These are phyloP conservation scores for Emergomyces africanus DNA, from an alignment of 2,329 filamentous ascomycete species.

Conservation along the genomic window DNA sequence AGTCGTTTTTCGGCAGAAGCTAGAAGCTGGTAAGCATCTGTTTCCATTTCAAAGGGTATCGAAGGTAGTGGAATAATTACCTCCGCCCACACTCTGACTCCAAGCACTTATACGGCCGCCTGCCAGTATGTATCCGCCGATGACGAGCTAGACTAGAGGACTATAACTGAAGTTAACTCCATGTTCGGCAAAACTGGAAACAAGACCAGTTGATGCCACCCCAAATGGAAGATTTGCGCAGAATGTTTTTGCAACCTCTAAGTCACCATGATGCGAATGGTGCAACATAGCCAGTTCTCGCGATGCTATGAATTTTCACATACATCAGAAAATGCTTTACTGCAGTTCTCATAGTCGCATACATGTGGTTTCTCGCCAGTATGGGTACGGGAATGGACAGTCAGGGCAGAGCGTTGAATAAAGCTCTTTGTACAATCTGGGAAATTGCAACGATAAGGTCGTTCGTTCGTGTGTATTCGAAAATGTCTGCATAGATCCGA, in stretches of 20 bases:
- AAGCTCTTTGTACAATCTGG: conserved; percentile 36
- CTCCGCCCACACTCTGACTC: conserved; percentile 13
- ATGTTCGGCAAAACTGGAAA: neutral
- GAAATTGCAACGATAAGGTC: conserved; percentile 34
- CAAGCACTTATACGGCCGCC: conserved; percentile 12
- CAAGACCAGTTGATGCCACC: neutral
- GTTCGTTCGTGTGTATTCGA: conserved; percentile 37
- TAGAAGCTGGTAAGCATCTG: conserved; percentile 1
- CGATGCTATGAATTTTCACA: conserved; percentile 10
- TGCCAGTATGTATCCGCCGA: conserved; percentile 14
- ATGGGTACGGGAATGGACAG: conserved; percentile 33
- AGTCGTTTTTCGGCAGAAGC: conserved; percentile 15
- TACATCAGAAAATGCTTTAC: conserved; percentile 34
- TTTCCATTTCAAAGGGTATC: neutral
- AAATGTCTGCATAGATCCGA: conserved; percentile 36
- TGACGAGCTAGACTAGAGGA: conserved; percentile 15
- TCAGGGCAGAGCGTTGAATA: conserved; percentile 36
- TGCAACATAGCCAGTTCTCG: neutral
- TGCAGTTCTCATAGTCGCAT: conserved; percentile 30
- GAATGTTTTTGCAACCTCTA: neutral
- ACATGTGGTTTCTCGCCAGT: conserved; percentile 34
- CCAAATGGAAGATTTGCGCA: neutral
- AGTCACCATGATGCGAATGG: neutral
- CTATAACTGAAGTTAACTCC: conserved; percentile 7
- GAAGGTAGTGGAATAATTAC: conserved; percentile 4